Evolutionary conservation across 2,329 filamentous ascomycete genomes (phyloP), one percentile per base, ranked within the genome.

Genomic region (Volutella citrinella): DNA sequence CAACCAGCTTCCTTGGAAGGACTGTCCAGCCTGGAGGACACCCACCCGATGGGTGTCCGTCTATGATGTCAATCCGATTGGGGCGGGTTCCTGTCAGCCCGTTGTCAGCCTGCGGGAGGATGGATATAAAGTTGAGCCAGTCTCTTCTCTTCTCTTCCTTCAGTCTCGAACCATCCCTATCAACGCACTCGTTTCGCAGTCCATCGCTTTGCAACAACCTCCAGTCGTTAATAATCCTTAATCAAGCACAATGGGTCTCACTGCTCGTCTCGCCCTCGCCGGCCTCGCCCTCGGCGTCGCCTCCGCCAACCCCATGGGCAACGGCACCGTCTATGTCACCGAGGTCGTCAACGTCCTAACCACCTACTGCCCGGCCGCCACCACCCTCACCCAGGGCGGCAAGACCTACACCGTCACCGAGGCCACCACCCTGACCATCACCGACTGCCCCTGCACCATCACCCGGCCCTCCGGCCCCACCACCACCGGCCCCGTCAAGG

Each of bases 291-390:
- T 48, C 11, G 45, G 42, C 24, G 44, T 34, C 29, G 45, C 45
- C 30, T 27, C 30, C 21, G 45, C 45, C 23, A 35, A 42, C 10
- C 45, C 45, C n/a, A 9, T 43, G 42, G 36, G 32, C 42, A 48
- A 47, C 48, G 37, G 32, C 20, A 48, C 42, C 53, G 61, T 66
- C 49, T 76, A 76, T 41, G 72, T 71, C 65, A 87, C 81, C 50
- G 77, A 83, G 71, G 68, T 79, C 48, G 75, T 87, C 46, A 80
- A 78, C 38, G 64, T 68, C 38, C 77, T 77, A 69, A 80, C 75
- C 65, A 88, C 83, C 58, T 86, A 73, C 78, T 88, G 84, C 78
- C 82, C 84, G 15, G 69, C 57, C 49, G 61, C 83, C 47, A 87
- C 83, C 52, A 62, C 69, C 52, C 64, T 87, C 63, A 76, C 74